Percentiles rank a stretch among this genome's conserved stretches.
These are phyloP conservation scores for Wickerhamomyces alni DNA, from an alignment of 805 yeast species.

Conservation along the genomic window DNA sequence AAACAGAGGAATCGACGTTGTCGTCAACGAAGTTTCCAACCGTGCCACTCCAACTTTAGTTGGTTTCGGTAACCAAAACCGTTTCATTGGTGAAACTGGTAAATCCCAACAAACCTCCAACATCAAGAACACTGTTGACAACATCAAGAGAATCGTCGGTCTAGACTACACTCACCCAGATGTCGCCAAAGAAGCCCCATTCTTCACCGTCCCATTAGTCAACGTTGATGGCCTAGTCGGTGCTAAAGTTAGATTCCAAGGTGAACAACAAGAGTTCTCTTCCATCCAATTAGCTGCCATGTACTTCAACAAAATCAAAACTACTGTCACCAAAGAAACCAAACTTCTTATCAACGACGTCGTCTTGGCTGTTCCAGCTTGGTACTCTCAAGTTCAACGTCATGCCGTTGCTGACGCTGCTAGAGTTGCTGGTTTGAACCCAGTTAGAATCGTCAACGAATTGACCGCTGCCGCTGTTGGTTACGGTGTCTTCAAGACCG, in stretches of 20 bases:
- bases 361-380: constrained; percentile 90
- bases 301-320: constrained; percentile 89
- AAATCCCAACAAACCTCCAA: constrained; percentile 96
- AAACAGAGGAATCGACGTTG: constrained; percentile 97
- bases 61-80: constrained; percentile 85
- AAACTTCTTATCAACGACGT: constrained; percentile 75
- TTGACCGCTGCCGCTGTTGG: constrained; percentile 98
- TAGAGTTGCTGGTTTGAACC: constrained; percentile 92
- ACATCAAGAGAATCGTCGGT: constrained; percentile 90
- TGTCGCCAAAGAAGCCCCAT: constrained; percentile 66
- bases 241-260: constrained; percentile 79
- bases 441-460: constrained; percentile 96
- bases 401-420: constrained; percentile 95
- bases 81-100: constrained; percentile 93
- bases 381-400: constrained; percentile 97
- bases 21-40: constrained; percentile 98
- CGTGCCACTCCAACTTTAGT: constrained; percentile 90
- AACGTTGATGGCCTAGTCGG: constrained; percentile 75
- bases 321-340: constrained; percentile 74
- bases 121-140: constrained; percentile 92
- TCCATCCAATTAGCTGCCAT: constrained; percentile 90
- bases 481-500: constrained; percentile 97
- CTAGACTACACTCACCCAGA: constrained; percentile 71
- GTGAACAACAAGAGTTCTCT: constrained; percentile 71
- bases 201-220: constrained; percentile 64